Evolutionary conservation across 78 protist species (phyloP).

Genomic region (Dictyostelium firmibasis): DNA sequence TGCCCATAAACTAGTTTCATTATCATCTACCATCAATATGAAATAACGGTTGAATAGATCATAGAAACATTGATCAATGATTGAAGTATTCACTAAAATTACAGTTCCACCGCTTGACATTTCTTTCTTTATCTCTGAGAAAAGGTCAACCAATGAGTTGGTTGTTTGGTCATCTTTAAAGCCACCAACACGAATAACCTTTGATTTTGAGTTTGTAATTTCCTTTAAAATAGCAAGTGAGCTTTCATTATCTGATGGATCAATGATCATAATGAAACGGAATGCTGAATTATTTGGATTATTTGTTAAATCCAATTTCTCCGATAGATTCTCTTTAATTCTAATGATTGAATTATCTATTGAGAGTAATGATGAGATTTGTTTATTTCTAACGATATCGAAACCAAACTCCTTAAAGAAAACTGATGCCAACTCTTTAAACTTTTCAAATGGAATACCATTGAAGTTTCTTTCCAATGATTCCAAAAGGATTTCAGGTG

Average conservation of each 20-base stretch:
- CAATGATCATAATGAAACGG: constrained; percentile 49
- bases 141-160: background rate
- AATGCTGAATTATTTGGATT: constrained; percentile 50
- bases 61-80: constrained; percentile 26
- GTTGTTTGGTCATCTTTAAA: constrained; percentile 8
- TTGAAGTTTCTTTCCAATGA: constrained; percentile 59
- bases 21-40: background rate
- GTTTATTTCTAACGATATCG: background rate
- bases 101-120: constrained; percentile 37
- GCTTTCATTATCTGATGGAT: constrained; percentile 58
- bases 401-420: constrained; percentile 17
- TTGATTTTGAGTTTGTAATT: background rate
- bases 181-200: constrained; percentile 43
- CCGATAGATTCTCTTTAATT: constrained; percentile 35
- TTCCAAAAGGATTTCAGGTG: constrained; percentile 18
- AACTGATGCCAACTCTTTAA: constrained; percentile 9
- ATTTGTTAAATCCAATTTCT: background rate
- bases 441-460: constrained; percentile 20
- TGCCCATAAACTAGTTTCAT: constrained; percentile 10
- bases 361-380: background rate
- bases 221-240: constrained; percentile 26
- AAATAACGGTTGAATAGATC: constrained; percentile 40
- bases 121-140: constrained; percentile 19
- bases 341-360: constrained; percentile 24
- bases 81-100: constrained; percentile 2